These are phyloP conservation scores for Sambucus nigra DNA, from an alignment of 129 eudicot species.

Conservation along the genomic window DNA sequence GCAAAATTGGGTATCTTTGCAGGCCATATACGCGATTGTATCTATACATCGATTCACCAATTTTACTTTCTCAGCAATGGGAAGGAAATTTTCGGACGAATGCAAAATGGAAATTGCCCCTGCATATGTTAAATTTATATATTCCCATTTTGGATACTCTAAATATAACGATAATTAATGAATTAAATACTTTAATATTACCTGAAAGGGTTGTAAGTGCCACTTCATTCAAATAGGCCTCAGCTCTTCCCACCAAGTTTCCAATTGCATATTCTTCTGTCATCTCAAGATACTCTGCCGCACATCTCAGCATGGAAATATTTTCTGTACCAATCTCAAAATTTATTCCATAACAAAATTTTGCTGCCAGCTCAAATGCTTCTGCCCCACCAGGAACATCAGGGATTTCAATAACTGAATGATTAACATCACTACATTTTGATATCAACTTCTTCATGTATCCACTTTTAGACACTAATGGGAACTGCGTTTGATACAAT, in stretches of 20 bases:
- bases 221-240: slow-evolving; percentile 65
- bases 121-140: too few species aligned
- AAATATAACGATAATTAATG: too few species aligned
- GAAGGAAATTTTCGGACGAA: slow-evolving; percentile 47
- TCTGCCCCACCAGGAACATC: slow-evolving; percentile 83
- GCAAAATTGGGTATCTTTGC: slow-evolving; percentile 51
- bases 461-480: slow-evolving; percentile 82
- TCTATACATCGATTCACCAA: slow-evolving; percentile 72
- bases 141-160: too few species aligned
- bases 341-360: slow-evolving; percentile 86
- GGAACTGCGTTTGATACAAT: slow-evolving; percentile 48
- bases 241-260: slow-evolving; percentile 64
- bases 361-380: slow-evolving; percentile 87
- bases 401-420: slow-evolving; percentile 41
- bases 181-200: too few species aligned
- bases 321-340: slow-evolving; percentile 68
- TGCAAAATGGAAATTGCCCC: slow-evolving; percentile 59
- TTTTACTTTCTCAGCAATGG: slow-evolving; percentile 59
- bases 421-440: slow-evolving; percentile 27
- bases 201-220: slow-evolving; percentile 57
- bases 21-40: slow-evolving; percentile 61
- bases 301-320: slow-evolving; percentile 80
- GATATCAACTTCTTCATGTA: slow-evolving; percentile 52
- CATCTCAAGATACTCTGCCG: slow-evolving; percentile 87
- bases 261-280: slow-evolving; percentile 80